These are phyloP conservation scores for Fusarium clavum DNA, from an alignment of 2,329 filamentous ascomycete species.

Conservation along the genomic window DNA sequence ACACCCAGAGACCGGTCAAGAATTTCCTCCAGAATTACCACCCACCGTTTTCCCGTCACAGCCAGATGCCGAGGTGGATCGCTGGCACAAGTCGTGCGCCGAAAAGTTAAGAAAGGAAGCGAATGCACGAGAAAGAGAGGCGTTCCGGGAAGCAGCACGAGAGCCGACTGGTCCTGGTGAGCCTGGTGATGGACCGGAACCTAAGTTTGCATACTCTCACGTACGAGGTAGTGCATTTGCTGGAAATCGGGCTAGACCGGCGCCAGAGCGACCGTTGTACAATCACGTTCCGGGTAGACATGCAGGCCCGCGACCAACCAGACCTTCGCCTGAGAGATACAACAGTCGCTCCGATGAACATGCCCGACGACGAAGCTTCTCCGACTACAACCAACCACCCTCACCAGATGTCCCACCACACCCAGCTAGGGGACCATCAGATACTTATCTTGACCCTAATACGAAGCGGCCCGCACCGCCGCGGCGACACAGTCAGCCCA, in stretches of 20 bases:
- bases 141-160: conserved; percentile 24
- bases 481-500: conserved; percentile 64
- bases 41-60: conserved; percentile 74
- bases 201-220: conserved; percentile 55
- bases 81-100: conserved; percentile 86
- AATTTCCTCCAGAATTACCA: conserved; percentile 71
- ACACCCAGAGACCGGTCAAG: conserved; percentile 77
- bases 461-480: conserved; percentile 47
- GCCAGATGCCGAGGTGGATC: conserved; percentile 82
- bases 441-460: conserved; percentile 52
- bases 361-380: conserved; percentile 62
- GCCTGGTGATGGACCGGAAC: conserved; percentile 48
- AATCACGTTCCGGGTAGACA: conserved; percentile 56
- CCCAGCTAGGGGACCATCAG: conserved; percentile 44
- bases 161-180: conserved; percentile 45
- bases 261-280: conserved; percentile 54
- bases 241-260: conserved; percentile 46
- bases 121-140: conserved; percentile 52
- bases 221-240: conserved; percentile 48
- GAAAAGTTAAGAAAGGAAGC: conserved; percentile 74
- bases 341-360: conserved; percentile 56
- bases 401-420: conserved; percentile 47
- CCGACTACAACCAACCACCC: conserved; percentile 59
- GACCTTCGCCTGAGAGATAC: conserved; percentile 51
- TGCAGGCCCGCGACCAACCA: conserved; percentile 48